Conservation (phyloP, 805 yeast genomes). For the Pachysolen tannophilus region DNA sequence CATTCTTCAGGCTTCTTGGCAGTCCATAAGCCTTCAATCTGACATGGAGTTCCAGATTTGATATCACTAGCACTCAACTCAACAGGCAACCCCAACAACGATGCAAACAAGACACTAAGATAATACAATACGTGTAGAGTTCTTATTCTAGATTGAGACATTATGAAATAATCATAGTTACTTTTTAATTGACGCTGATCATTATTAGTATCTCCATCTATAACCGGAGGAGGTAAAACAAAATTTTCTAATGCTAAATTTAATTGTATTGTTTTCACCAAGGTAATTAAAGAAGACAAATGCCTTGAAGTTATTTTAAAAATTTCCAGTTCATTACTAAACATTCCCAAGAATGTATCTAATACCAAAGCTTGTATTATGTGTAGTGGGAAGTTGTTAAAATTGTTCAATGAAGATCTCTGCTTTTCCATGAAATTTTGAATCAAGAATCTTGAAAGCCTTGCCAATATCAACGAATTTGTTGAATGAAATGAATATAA, state of each 20-base stretch:
- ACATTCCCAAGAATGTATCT: slow-evolving; percentile 49
- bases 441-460: slow-evolving; percentile 57
- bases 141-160: slow-evolving; percentile 48
- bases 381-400: slow-evolving; percentile 48
- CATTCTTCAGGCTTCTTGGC: slow-evolving; percentile 43
- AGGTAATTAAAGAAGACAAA: slow-evolving; percentile 44
- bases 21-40: slow-evolving; percentile 52
- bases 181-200: slow-evolving; percentile 25
- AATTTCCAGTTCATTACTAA: slow-evolving; percentile 45
- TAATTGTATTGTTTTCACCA: slow-evolving; percentile 44
- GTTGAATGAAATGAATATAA: slow-evolving; percentile 73
- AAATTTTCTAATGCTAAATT: slow-evolving; percentile 41
- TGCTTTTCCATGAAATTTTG: slow-evolving; percentile 56
- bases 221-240: slow-evolving; percentile 31
- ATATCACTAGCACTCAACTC: slow-evolving; percentile 35
- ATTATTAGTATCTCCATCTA: slow-evolving; percentile 14
- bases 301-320: slow-evolving; percentile 42
- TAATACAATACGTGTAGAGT: slow-evolving; percentile 44
- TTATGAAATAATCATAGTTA: slow-evolving; percentile 42
- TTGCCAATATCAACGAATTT: slow-evolving; percentile 64
- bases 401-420: slow-evolving; percentile 32
- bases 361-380: slow-evolving; percentile 49
- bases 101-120: slow-evolving; percentile 38
- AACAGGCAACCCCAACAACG: slow-evolving; percentile 33
- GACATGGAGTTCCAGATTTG: slow-evolving; percentile 59